Evolutionary conservation across 306 rosid species (phyloP).

Genomic region (Prunus davidiana): DNA sequence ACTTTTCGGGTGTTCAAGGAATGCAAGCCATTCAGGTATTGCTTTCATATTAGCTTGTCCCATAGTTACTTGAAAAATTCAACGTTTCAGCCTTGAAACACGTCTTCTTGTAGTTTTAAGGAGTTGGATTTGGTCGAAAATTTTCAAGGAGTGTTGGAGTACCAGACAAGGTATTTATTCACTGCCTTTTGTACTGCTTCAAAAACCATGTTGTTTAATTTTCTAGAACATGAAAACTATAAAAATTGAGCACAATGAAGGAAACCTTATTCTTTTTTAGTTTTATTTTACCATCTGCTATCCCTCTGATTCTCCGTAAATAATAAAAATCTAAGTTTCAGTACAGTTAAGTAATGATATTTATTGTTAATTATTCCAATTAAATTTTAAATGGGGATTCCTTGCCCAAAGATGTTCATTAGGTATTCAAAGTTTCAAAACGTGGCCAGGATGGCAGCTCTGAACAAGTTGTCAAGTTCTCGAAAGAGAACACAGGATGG

Average conservation of each 20-base stretch:
- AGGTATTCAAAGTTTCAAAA: conserved; percentile 94
- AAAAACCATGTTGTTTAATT: neutral
- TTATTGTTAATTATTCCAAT: too few species aligned
- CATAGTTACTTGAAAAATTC: conserved; percentile 21
- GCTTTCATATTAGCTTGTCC: conserved; percentile 22
- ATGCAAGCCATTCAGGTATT: conserved; percentile 95
- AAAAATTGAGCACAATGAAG: neutral
- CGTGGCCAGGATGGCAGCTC: conserved; percentile 31
- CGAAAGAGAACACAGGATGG: conserved; percentile 49
- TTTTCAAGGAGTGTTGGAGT: conserved; percentile 87
- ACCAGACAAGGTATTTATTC: conserved; percentile 82
- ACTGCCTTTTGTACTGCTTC: conserved; percentile 12
- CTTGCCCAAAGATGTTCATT: too few species aligned
- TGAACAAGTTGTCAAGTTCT: neutral
- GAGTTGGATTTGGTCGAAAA: conserved; percentile 98
- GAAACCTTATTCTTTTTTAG: neutral
- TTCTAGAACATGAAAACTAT: neutral
- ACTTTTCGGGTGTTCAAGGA: conserved; percentile 94
- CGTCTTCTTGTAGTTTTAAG: conserved; percentile 38
- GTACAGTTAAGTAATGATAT: too few species aligned
- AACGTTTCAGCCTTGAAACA: conserved; percentile 21
- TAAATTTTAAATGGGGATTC: too few species aligned
- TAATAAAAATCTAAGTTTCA: neutral
- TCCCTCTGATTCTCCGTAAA: conserved; percentile 23
- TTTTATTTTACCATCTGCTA: conserved; percentile 14